Percentiles rank a stretch among this genome's conserved stretches.
Evolutionary conservation across 106 monocot genomes (phyloP).

Genomic region (Cymbidium sinense): DNA sequence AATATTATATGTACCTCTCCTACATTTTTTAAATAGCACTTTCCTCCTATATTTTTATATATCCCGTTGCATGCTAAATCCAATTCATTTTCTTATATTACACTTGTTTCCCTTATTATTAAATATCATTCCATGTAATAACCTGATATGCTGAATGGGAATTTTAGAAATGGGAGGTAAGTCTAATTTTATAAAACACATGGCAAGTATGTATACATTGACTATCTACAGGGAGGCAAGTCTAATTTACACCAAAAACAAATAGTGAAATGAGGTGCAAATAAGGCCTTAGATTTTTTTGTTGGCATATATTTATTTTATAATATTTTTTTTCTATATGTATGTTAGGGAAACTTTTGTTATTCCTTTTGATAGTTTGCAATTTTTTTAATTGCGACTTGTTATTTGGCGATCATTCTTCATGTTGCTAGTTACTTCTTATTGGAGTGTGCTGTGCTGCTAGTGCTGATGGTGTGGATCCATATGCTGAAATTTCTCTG

Average conservation of each 20-base stretch:
- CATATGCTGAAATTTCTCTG: constrained; percentile 76
- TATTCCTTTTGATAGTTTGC: neutral
- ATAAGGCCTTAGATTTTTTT: neutral
- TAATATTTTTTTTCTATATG: neutral
- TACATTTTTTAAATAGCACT: too few species aligned
- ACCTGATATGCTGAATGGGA: too few species aligned
- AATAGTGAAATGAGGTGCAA: neutral
- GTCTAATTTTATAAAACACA: too few species aligned
- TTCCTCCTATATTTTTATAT: too few species aligned
- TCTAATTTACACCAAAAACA: neutral
- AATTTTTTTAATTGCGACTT: neutral
- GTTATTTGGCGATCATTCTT: constrained; percentile 17
- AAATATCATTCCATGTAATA: too few species aligned
- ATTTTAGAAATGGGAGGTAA: too few species aligned
- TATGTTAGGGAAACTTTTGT: neutral
- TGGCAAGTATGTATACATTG: too few species aligned
- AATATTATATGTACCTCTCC: too few species aligned
- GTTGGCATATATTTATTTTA: neutral
- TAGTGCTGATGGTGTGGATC: constrained; percentile 72
- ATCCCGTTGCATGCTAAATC: too few species aligned
- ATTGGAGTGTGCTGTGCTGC: constrained; percentile 76
- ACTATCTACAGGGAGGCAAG: too few species aligned
- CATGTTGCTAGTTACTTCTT: constrained; percentile 50
- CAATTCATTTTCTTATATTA: too few species aligned
- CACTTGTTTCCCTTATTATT: too few species aligned